These are phyloP conservation scores for Tephrocybe sp. DNA, from an alignment of 768 basidiomycete genomes.

Conservation along the genomic window DNA sequence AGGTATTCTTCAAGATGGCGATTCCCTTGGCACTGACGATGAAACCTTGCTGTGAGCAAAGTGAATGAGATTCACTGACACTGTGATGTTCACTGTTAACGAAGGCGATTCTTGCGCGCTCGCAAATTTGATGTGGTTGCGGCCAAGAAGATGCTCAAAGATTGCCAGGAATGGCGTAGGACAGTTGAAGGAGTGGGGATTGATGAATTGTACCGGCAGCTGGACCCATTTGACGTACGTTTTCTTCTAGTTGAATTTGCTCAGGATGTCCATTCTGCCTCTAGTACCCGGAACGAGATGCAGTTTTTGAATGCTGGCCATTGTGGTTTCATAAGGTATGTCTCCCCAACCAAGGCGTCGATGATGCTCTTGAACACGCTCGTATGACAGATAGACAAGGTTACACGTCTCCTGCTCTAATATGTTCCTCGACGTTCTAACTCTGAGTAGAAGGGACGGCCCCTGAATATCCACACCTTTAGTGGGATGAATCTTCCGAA, in stretches of 20 bases:
- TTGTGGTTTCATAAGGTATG: constrained; percentile 76
- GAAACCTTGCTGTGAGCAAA: constrained; percentile 53
- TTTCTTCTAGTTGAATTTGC: background rate
- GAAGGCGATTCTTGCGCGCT: constrained; percentile 74
- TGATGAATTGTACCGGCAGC: constrained; percentile 56
- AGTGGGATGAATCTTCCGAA: constrained; percentile 56
- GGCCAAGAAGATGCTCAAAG: constrained; percentile 61
- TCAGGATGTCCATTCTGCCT: background rate
- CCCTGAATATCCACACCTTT: constrained; percentile 65
- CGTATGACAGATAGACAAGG: constrained; percentile 63
- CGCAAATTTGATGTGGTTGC: constrained; percentile 59
- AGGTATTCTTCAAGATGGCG: constrained; percentile 55
- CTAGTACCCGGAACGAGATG: constrained; percentile 68
- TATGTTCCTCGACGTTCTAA: constrained; percentile 1
- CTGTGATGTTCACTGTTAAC: background rate
- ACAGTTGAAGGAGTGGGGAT: constrained; percentile 63
- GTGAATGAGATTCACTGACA: background rate
- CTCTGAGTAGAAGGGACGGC: constrained; percentile 60
- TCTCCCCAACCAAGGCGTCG: background rate
- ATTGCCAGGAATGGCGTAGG: constrained; percentile 68
- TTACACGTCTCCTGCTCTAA: constrained; percentile 15
- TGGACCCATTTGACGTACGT: constrained; percentile 72
- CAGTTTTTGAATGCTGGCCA: constrained; percentile 74
- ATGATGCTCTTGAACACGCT: background rate
- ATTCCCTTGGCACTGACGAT: constrained; percentile 58